Evolutionary conservation across 2,329 filamentous ascomycete genomes (phyloP).

Genomic region (Neonectria faginata): DNA sequence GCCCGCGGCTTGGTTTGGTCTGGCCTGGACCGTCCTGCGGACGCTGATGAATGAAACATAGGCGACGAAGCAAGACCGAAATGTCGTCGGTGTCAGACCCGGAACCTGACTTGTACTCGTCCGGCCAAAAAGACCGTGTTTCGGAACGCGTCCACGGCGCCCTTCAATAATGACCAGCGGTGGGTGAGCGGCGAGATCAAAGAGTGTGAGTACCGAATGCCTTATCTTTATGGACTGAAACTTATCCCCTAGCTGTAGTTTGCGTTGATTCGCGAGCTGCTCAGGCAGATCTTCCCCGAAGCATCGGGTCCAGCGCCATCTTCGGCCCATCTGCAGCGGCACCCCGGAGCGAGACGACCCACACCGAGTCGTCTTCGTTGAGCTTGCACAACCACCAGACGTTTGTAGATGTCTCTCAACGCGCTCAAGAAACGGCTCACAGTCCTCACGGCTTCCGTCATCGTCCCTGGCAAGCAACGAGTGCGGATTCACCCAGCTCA

Average conservation of each 20-base stretch:
- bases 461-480: slow-evolving; percentile 15
- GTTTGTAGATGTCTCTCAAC: not conserved
- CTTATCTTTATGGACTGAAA: not conserved
- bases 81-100: slow-evolving; percentile 51
- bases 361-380: slow-evolving; percentile 14
- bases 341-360: slow-evolving; percentile 1
- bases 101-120: slow-evolving; percentile 50
- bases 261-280: slow-evolving; percentile 20
- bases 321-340: not conserved
- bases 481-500: slow-evolving; percentile 20
- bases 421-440: slow-evolving; percentile 8
- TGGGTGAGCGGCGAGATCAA: slow-evolving; percentile 52
- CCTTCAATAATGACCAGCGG: slow-evolving; percentile 51
- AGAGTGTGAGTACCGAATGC: slow-evolving; percentile 46
- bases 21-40: not conserved
- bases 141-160: slow-evolving; percentile 49
- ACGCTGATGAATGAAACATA: slow-evolving; percentile 26
- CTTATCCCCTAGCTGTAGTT: slow-evolving; percentile 14
- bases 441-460: slow-evolving; percentile 20
- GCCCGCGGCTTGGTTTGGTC: not conserved
- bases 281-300: slow-evolving; percentile 4
- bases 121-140: slow-evolving; percentile 53
- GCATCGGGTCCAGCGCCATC: not conserved
- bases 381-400: slow-evolving; percentile 14
- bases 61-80: slow-evolving; percentile 54